Conservation (phyloP, 345 rosid species). For the Arabidopsis arenosa region DNA sequence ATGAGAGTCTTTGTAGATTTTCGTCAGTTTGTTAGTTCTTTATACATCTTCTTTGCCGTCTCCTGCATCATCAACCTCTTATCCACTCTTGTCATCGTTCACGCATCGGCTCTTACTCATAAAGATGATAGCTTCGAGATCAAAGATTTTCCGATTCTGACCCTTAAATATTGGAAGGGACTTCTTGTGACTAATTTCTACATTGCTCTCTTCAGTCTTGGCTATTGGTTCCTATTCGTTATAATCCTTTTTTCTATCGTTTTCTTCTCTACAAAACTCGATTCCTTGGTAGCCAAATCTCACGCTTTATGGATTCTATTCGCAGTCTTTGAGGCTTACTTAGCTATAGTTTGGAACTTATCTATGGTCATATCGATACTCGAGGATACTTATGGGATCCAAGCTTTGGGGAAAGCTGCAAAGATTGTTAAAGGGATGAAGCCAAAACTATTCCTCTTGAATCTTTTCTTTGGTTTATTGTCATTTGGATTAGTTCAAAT, state of each 20-base stretch:
- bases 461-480: slow-evolving; percentile 42
- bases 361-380: slow-evolving; percentile 62
- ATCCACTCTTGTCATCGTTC: slow-evolving; percentile 42
- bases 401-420: slow-evolving; percentile 66
- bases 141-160: slow-evolving; percentile 40
- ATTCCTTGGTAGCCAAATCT: neutral
- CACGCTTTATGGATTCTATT: slow-evolving; percentile 23
- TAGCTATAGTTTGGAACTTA: slow-evolving; percentile 56
- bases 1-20: slow-evolving; percentile 34
- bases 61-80: slow-evolving; percentile 37
- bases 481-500: slow-evolving; percentile 14
- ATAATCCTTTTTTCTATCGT: slow-evolving; percentile 30
- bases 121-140: slow-evolving; percentile 38
- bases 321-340: slow-evolving; percentile 39
- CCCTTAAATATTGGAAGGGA: slow-evolving; percentile 47
- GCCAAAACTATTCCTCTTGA: slow-evolving; percentile 55
- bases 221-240: slow-evolving; percentile 45
- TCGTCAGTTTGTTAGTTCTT: slow-evolving; percentile 32
- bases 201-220: slow-evolving; percentile 43
- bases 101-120: slow-evolving; percentile 47
- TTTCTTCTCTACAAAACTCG: neutral
- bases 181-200: slow-evolving; percentile 54
- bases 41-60: slow-evolving; percentile 32
- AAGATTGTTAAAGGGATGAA: slow-evolving; percentile 56
- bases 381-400: slow-evolving; percentile 58